phyloP scores from a whole-genome alignment of 352 stramenopile genomes.

The Phytophthora hibernalis region DNA sequence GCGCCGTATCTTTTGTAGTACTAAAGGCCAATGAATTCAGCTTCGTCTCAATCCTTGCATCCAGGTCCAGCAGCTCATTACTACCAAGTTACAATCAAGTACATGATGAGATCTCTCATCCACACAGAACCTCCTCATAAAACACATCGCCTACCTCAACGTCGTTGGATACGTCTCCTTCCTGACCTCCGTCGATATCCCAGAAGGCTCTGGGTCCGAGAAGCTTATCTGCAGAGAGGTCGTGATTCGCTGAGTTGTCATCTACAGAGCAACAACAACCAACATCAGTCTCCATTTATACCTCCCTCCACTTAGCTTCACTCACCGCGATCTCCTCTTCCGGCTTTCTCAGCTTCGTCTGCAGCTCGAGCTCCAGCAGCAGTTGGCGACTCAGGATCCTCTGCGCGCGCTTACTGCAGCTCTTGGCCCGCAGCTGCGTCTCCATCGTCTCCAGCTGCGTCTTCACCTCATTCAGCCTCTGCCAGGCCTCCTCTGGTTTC shows the following conservation, averaged over 20 bases:
- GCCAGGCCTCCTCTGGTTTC: conserved; percentile 23
- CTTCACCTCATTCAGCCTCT: conserved; percentile 23
- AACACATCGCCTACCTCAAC: conserved; percentile 7
- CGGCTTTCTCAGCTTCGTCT: conserved; percentile 38
- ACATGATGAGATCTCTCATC: not conserved
- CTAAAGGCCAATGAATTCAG: conserved; percentile 19
- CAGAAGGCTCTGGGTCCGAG: conserved; percentile 34
- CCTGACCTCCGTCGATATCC: conserved; percentile 20
- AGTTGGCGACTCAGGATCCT: conserved; percentile 44
- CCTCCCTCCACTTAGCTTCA: conserved; percentile 5
- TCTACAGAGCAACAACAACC: conserved; percentile 13
- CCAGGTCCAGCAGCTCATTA: conserved; percentile 27
- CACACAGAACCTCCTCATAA: not conserved
- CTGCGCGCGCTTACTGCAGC: conserved; percentile 34
- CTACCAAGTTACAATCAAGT: not conserved
- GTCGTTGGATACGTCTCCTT: conserved; percentile 35
- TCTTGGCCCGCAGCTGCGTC: conserved; percentile 24
- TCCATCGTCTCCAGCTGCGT: conserved; percentile 31
- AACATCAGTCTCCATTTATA: conserved; percentile 4
- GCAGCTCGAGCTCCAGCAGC: conserved; percentile 53
- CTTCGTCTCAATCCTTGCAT: conserved; percentile 30
- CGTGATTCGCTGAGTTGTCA: conserved; percentile 32
- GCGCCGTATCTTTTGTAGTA: not conserved
- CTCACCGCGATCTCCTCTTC: conserved; percentile 26
- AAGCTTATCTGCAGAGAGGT: conserved; percentile 29